phyloP scores from a whole-genome alignment of 2,329 filamentous ascomycete genomes.

The Botrytis tulipae region DNA sequence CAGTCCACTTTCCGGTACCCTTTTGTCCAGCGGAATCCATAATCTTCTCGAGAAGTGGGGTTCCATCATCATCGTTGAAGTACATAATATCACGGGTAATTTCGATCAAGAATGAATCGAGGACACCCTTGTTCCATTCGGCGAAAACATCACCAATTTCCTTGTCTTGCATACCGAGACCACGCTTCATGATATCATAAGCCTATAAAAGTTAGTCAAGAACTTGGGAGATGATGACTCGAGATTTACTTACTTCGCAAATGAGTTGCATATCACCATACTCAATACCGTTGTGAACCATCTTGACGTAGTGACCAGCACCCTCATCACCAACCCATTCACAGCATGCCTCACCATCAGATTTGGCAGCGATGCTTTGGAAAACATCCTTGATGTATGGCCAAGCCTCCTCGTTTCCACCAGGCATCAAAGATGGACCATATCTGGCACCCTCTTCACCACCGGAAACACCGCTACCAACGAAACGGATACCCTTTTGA shows the following conservation, averaged over 20 bases:
- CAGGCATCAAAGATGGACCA: conserved; percentile 96
- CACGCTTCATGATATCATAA: conserved; percentile 99
- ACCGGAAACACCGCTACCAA: conserved; percentile 96
- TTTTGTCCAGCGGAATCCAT: conserved; percentile 98
- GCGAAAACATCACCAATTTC: conserved; percentile 94
- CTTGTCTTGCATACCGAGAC: conserved; percentile 82
- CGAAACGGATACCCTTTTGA: conserved; percentile 87
- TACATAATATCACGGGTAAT: conserved; percentile 99
- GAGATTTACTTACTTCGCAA: conserved; percentile 70
- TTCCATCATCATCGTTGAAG: conserved; percentile 93
- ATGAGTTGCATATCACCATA: conserved; percentile 99
- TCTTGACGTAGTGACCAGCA: conserved; percentile 99
- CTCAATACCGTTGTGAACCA: conserved; percentile 99
- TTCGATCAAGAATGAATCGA: conserved; percentile 99
- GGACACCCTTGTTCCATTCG: conserved; percentile 97
- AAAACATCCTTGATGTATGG: conserved; percentile 98
- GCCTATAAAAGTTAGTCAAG: conserved; percentile 57
- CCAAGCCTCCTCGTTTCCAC: conserved; percentile 98
- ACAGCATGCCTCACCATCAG: conserved; percentile 94
- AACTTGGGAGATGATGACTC: not conserved
- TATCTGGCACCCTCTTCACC: conserved; percentile 99
- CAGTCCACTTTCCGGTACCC: conserved; percentile 99
- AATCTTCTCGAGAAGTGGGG: conserved; percentile 95
- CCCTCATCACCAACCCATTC: conserved; percentile 99
- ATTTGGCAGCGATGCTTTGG: conserved; percentile 97